phyloP scores from a whole-genome alignment of 768 basidiomycete species.

The Mycena filopes region DNA sequence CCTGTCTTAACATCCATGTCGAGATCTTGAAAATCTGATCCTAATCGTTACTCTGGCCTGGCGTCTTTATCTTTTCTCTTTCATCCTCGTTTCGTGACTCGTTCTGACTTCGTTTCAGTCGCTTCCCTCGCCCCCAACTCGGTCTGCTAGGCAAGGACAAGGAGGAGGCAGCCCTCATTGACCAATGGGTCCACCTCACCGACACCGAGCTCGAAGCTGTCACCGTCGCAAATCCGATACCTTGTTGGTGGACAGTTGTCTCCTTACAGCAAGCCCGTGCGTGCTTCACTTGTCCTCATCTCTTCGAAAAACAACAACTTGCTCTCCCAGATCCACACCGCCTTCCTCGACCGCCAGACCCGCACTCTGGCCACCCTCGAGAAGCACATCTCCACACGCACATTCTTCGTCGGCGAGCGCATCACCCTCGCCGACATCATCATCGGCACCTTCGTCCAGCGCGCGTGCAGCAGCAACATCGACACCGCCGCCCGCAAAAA shows the following conservation, averaged over 20 bases:
- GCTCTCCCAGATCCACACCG: slow-evolving; percentile 69
- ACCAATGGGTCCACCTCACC: slow-evolving; percentile 86
- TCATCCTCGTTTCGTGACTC: slow-evolving; percentile 7
- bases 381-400: slow-evolving; percentile 76
- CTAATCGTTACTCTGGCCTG: slow-evolving; percentile 29
- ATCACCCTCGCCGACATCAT: slow-evolving; percentile 92
- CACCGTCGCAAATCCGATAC: slow-evolving; percentile 48
- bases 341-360: slow-evolving; percentile 61
- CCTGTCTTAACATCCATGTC: slow-evolving; percentile 76
- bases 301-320: neutral
- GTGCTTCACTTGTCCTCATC: slow-evolving; percentile 38
- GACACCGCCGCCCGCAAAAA: slow-evolving; percentile 75
- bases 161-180: slow-evolving; percentile 79
- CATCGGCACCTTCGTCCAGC: slow-evolving; percentile 68
- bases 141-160: slow-evolving; percentile 72
- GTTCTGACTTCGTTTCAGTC: slow-evolving; percentile 59
- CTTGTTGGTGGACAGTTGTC: slow-evolving; percentile 57
- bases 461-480: slow-evolving; percentile 63
- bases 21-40: slow-evolving; percentile 57
- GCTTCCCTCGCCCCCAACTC: slow-evolving; percentile 81
- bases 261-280: slow-evolving; percentile 87
- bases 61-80: neutral
- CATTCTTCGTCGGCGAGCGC: slow-evolving; percentile 94
- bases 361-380: slow-evolving; percentile 77
- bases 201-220: slow-evolving; percentile 71